Percentiles rank a stretch among this genome's conserved stretches.
phyloP scores from a whole-genome alignment of 2,329 filamentous ascomycete species.

The Fusarium sp. region DNA sequence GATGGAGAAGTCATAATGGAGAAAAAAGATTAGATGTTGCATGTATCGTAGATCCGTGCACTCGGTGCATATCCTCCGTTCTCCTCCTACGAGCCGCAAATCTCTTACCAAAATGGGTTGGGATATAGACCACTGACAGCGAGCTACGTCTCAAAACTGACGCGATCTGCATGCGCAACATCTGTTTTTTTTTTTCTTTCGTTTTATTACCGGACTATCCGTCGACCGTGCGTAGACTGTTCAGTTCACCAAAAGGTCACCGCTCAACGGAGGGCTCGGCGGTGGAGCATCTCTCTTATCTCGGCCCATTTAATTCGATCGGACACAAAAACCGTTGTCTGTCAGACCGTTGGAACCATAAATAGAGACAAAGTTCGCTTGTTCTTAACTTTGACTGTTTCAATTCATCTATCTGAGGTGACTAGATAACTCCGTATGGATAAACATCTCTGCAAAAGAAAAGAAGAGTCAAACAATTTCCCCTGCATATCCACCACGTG shows the following conservation, averaged over 20 bases:
- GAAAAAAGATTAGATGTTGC: background rate
- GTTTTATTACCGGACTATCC: background rate
- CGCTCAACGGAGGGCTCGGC: background rate
- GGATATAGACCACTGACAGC: background rate
- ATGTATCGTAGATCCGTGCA: background rate
- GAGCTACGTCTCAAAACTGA: background rate
- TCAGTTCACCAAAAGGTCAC: background rate
- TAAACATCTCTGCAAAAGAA: background rate
- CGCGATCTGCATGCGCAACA: background rate
- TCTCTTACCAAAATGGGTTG: background rate
- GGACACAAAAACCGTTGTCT: background rate
- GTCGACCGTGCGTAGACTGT: background rate
- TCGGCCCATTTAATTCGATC: background rate
- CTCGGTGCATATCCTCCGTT: background rate
- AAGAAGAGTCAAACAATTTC: background rate
- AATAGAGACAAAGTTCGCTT: background rate
- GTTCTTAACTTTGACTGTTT: background rate
- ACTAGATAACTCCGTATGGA: background rate
- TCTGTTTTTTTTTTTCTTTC: background rate
- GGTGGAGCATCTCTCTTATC: background rate
- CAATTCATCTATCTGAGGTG: background rate
- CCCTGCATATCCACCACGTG: background rate
- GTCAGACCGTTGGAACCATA: background rate
- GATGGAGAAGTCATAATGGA: background rate
- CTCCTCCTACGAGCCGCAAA: background rate